phyloP scores from a whole-genome alignment of 805 yeast genomes.

The Teunomyces aglyptinius region DNA sequence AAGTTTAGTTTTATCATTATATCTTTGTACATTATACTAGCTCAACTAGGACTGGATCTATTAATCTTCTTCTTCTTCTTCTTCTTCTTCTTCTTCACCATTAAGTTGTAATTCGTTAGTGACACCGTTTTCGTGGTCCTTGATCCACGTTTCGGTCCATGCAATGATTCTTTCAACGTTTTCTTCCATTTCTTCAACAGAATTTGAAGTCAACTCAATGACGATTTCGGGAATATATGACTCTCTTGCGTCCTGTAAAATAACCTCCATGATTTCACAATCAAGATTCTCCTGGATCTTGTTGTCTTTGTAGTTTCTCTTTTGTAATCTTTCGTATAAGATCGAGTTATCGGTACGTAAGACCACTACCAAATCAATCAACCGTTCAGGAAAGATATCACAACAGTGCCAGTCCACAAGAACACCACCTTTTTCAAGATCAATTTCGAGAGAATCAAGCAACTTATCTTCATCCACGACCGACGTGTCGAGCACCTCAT shows the following conservation, averaged over 20 bases:
- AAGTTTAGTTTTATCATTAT: slow-evolving; percentile 1
- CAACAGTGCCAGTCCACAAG: slow-evolving; percentile 97
- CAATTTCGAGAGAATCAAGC: slow-evolving; percentile 75
- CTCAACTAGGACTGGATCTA: neutral
- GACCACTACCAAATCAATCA: slow-evolving; percentile 90
- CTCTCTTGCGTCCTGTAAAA: slow-evolving; percentile 82
- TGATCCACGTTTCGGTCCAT: slow-evolving; percentile 78
- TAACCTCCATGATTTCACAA: slow-evolving; percentile 95
- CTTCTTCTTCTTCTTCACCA: slow-evolving; percentile 14
- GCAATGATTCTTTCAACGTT: slow-evolving; percentile 71
- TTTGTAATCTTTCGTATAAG: slow-evolving; percentile 71
- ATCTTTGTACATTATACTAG: slow-evolving; percentile 3
- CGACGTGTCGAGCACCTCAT: slow-evolving; percentile 77
- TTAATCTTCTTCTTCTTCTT: slow-evolving; percentile 7
- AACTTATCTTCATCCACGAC: slow-evolving; percentile 92
- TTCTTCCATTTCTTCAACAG: slow-evolving; percentile 73
- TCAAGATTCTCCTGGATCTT: slow-evolving; percentile 91
- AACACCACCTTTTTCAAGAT: slow-evolving; percentile 81
- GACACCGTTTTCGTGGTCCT: slow-evolving; percentile 43
- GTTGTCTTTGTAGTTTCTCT: slow-evolving; percentile 73
- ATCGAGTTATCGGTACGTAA: slow-evolving; percentile 71
- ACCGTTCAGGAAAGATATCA: slow-evolving; percentile 89
- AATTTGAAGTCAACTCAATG: slow-evolving; percentile 72
- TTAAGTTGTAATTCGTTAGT: slow-evolving; percentile 26
- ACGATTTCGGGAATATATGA: slow-evolving; percentile 77